A percentile compares a stretch with the other conserved stretches of the same genome.
phyloP scores from a whole-genome alignment of 2,329 filamentous ascomycete species.

The Colletotrichum tofieldiae region DNA sequence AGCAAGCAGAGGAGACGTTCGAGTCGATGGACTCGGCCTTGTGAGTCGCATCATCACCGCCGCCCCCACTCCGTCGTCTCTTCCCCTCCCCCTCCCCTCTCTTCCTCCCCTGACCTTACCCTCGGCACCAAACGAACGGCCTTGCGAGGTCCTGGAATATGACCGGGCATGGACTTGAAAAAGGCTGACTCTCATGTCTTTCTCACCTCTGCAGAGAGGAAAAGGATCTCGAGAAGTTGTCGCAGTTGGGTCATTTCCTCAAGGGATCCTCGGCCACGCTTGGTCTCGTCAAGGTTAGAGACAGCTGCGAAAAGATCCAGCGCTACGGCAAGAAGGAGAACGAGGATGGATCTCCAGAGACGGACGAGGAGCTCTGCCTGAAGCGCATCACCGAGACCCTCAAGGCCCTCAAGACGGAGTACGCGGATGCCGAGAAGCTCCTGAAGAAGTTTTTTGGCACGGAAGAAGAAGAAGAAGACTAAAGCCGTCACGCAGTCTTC shows the following conservation, averaged over 20 bases:
- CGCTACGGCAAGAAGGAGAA: conserved; percentile 90
- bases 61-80: neutral
- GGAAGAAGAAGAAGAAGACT: conserved; percentile 44
- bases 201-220: conserved; percentile 67
- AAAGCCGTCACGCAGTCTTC: conserved; percentile 41
- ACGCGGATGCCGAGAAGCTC: conserved; percentile 78
- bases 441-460: conserved; percentile 76
- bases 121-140: conserved; percentile 11
- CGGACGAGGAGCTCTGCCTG: conserved; percentile 78
- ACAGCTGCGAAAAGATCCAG: conserved; percentile 97
- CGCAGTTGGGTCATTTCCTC: conserved; percentile 91
- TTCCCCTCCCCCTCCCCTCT: conserved; percentile 32
- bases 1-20: conserved; percentile 91
- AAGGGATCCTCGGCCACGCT: conserved; percentile 98
- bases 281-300: conserved; percentile 90
- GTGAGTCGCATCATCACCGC: conserved; percentile 69
- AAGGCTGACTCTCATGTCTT: conserved; percentile 36
- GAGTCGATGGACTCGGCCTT: conserved; percentile 84
- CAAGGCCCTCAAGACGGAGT: conserved; percentile 81
- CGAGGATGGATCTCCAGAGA: conserved; percentile 78
- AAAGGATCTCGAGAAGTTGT: conserved; percentile 81
- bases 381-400: conserved; percentile 80
- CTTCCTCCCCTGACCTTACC: conserved; percentile 12
- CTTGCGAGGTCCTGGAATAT: neutral
- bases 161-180: neutral